phyloP scores from a whole-genome alignment of 129 eudicot genomes.

The Ambrosia trifida region DNA sequence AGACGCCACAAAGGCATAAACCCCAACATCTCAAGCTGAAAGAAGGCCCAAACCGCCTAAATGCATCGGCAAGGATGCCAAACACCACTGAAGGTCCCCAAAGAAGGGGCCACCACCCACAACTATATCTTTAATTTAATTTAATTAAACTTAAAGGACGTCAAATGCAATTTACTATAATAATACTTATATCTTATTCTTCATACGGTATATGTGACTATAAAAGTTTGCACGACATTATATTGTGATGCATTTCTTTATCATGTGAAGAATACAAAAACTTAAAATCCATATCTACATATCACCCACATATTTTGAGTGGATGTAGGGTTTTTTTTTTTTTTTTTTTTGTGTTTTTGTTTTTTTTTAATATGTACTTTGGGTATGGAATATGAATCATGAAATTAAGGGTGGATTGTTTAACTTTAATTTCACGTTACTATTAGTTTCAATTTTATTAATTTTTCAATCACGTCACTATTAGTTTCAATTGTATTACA shows the following conservation, averaged over 20 bases:
- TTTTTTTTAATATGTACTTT: neutral
- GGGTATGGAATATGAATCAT: neutral
- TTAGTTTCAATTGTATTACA: no score
- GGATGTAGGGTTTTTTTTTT: slow-evolving; percentile 1
- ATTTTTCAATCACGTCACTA: neutral
- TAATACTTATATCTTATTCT: no score
- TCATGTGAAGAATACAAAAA: neutral
- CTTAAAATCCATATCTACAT: neutral
- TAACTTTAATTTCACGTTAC: neutral
- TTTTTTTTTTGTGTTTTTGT: no score
- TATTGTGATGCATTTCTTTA: neutral
- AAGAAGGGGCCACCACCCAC: no score
- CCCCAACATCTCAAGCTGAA: no score
- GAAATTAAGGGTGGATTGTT: neutral
- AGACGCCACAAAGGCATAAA: no score
- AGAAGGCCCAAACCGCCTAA: no score
- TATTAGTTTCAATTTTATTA: neutral
- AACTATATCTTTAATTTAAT: no score
- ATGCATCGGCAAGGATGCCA: no score
- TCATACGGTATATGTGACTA: neutral
- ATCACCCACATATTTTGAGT: neutral
- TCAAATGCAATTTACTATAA: no score
- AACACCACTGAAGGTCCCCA: no score
- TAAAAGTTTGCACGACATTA: neutral
- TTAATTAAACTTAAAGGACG: no score